Evolutionary conservation across 2,329 filamentous ascomycete genomes (phyloP).

Genomic region (Zymoseptoria pseudotritici): DNA sequence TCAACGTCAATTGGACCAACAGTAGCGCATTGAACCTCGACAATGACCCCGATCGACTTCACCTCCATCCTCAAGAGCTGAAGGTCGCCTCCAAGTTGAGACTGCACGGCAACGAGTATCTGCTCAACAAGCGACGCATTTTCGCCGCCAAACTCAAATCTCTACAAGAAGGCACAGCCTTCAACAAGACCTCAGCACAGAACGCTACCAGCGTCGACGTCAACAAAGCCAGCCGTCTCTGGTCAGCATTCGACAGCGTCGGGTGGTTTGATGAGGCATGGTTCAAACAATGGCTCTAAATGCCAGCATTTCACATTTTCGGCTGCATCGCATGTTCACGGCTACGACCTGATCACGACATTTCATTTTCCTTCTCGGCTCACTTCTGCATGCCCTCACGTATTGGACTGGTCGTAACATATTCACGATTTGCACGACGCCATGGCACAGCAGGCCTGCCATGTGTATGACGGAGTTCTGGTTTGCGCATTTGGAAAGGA

Average conservation of each 20-base stretch:
- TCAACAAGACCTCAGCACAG: slow-evolving; percentile 91
- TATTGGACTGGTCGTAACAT: not conserved
- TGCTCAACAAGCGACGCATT: slow-evolving; percentile 88
- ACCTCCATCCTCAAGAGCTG: slow-evolving; percentile 73
- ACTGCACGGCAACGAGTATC: slow-evolving; percentile 78
- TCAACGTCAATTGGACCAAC: slow-evolving; percentile 40
- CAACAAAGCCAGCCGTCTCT: slow-evolving; percentile 91
- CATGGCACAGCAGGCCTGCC: not conserved
- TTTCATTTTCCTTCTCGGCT: not conserved
- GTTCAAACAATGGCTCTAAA: slow-evolving; percentile 17
- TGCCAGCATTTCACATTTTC: not conserved
- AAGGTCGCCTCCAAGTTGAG: slow-evolving; percentile 69
- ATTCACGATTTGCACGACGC: not conserved
- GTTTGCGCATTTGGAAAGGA: not conserved
- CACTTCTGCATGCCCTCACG: not conserved
- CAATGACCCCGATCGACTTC: slow-evolving; percentile 59
- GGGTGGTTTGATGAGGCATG: slow-evolving; percentile 27
- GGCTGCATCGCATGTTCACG: not conserved
- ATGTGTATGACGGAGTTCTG: not conserved
- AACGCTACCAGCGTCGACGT: slow-evolving; percentile 98
- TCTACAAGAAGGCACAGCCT: slow-evolving; percentile 64
- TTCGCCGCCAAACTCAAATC: slow-evolving; percentile 69
- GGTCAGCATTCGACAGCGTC: slow-evolving; percentile 71
- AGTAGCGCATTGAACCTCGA: slow-evolving; percentile 69
- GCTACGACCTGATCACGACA: not conserved